phyloP scores from a whole-genome alignment of 1,139 yeast genomes.

The Suhomyces bribrorum region DNA sequence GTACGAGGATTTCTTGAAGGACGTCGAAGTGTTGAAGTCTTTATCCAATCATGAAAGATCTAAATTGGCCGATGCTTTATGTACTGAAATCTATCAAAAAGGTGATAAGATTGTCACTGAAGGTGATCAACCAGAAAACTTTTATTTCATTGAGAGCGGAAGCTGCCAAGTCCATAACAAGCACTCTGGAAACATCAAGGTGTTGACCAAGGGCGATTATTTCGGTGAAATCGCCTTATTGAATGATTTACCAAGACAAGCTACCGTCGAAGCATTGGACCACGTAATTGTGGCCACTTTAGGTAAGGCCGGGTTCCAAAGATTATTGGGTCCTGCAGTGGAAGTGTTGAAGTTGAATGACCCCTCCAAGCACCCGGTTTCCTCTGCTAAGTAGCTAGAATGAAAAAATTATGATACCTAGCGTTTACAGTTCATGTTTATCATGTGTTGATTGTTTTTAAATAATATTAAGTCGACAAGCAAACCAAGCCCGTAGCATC shows the following conservation, averaged over 20 bases:
- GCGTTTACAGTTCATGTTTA: neutral
- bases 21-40: constrained; percentile 74
- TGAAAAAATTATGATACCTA: neutral
- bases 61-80: constrained; percentile 91
- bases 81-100: constrained; percentile 68
- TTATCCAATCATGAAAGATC: constrained; percentile 84
- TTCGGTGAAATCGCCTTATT: constrained; percentile 95
- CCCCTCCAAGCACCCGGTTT: constrained; percentile 38
- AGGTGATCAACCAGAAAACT: constrained; percentile 91
- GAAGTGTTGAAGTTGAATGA: constrained; percentile 78
- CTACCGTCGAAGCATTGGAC: constrained; percentile 80
- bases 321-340: constrained; percentile 91
- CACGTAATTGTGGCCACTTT: constrained; percentile 84
- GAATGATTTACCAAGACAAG: constrained; percentile 91
- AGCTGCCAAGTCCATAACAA: constrained; percentile 67
- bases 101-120: constrained; percentile 80
- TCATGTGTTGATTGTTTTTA: neutral
- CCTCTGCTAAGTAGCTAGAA: constrained; percentile 1
- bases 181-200: constrained; percentile 60
- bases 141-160: constrained; percentile 88
- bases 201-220: constrained; percentile 79
- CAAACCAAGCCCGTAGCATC: too few species aligned
- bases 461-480: neutral
- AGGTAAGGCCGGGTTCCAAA: constrained; percentile 89
- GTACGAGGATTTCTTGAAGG: constrained; percentile 87